A percentile compares a stretch with the other conserved stretches of the same genome.
Evolutionary conservation across 2,329 filamentous ascomycete genomes (phyloP).

Genomic region (Fusarium burgessii): DNA sequence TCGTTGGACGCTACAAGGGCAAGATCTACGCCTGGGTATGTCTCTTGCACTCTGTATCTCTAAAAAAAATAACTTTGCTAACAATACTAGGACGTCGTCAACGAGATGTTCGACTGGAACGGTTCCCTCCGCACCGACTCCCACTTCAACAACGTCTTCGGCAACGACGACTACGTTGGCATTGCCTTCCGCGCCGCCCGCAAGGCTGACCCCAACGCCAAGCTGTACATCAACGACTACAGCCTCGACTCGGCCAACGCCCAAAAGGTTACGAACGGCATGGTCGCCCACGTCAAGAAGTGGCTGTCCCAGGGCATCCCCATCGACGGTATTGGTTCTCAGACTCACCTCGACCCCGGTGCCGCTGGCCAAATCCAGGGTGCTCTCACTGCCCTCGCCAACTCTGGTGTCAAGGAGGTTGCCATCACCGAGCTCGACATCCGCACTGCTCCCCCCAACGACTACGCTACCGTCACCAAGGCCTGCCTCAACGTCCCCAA

Average conservation of each 20-base stretch:
- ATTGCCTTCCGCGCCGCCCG: slow-evolving; percentile 78
- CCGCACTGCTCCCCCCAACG: slow-evolving; percentile 63
- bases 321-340: slow-evolving; percentile 66
- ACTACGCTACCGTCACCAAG: slow-evolving; percentile 69
- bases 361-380: slow-evolving; percentile 53
- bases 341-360: slow-evolving; percentile 62
- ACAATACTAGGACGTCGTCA: slow-evolving; percentile 66
- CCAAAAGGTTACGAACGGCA: slow-evolving; percentile 68
- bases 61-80: too few species aligned
- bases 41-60: neutral
- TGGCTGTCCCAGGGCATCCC: slow-evolving; percentile 69
- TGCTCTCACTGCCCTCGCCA: slow-evolving; percentile 66
- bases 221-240: slow-evolving; percentile 82
- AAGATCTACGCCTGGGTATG: slow-evolving; percentile 58
- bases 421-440: slow-evolving; percentile 79
- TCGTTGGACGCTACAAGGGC: slow-evolving; percentile 71
- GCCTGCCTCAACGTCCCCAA: slow-evolving; percentile 69
- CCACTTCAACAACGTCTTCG: slow-evolving; percentile 76
- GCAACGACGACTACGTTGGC: slow-evolving; percentile 76
- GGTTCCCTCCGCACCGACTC: slow-evolving; percentile 66
- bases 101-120: slow-evolving; percentile 74
- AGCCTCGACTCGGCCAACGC: slow-evolving; percentile 72
- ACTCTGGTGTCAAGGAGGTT: slow-evolving; percentile 65
- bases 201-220: slow-evolving; percentile 73
- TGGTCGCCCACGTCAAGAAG: slow-evolving; percentile 70